Evolutionary conservation across 2,329 filamentous ascomycete species (phyloP), one percentile per base, ranked within the genome.

Genomic region (Sphaerulina vaccinii): DNA sequence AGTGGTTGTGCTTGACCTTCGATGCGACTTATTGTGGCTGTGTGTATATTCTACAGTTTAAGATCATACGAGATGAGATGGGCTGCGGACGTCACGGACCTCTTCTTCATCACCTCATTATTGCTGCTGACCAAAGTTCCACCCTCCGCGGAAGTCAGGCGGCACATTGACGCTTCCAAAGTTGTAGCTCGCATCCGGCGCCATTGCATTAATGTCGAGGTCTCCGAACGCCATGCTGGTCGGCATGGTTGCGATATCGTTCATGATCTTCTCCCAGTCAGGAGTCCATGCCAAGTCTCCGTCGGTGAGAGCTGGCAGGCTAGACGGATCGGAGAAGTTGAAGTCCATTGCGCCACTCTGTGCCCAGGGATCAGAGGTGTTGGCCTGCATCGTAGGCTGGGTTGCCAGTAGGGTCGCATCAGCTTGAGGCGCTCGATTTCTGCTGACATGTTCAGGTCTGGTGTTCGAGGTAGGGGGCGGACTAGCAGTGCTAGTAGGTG

Each of bases 181-280:
- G 19, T 38, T 29, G 33, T 21, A 38, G 8, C 27, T 37, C 1
- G 21, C 29, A 27, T 35, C 22, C 11, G 19, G 33, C n/a, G 37
- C 32, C 9, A 15, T 37, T 10, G 16, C 16, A 37, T 19, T 38
- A 33, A 37, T 19, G 15, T 41, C 35, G 1, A 39, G 10, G 7
- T 49, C 40, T 19, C 21, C 27, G 13, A 54, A 38, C 7, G 33
- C 39, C 29, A 52, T 21, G 6, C 16, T 22, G 9, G 36, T 35
- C 5, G 50, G 44, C 37, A 49, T 35, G 36, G 23, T 41, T 2
- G 57, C 55, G 1, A 59, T 57, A 40, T 62, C 60, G 22, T 58
- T 50, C 56, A 63, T 56, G 24, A 63, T 63, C 22, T 55, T 54
- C 39, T 61, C 57, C 55, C 59, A 63, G 38, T 63, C 60, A n/a